Evolutionary conservation across 2,329 filamentous ascomycete species (phyloP), one percentile per base, ranked within the genome.

Genomic region (Xenoacremonium recifei): DNA sequence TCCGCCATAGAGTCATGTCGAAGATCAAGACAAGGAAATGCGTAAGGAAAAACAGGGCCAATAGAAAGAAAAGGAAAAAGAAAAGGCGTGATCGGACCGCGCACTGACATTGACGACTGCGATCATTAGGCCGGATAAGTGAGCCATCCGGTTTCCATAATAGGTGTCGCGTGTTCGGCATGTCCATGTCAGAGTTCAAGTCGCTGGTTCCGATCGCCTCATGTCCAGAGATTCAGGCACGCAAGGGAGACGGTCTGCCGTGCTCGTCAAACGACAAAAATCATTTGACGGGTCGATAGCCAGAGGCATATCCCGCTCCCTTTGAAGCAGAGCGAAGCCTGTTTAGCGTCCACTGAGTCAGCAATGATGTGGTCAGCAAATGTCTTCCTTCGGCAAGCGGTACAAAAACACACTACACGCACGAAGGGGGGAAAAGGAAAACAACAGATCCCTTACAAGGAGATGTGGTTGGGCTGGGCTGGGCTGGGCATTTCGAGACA

Each of bases 321-420:
- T 85, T 87, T 62, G 84, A 85, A 78, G 84, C 82, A 76, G 85
- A 89, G 78, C 85, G 85, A 77, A 89, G 84, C 84, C 85, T 89
- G 81, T 83, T 84, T 66, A 85, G 79, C 83, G 84, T 79, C 84
- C 79, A 86, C 85, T 88, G 84, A 82, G 85, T 88, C 84, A 89
- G 84, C 85, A 51, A 81, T 80, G 60, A 75, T n/a, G 79, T 79
- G 80, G 80, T 84, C 81, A 84, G 80, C 79, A 79, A 69, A 74
- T n/a, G 51, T 73, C 76, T 74, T 77, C 79, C 78, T 87, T 81
- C 75, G 82, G 79, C 79, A 78, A 88, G 84, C 82, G 79, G 83
- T 80, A 58, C 48, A 45, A 69, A 76, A 76, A 77, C 82, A 84
- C 82, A 88, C 81, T 80, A 85, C 84, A 87, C 84, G 84, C 82